Evolutionary conservation across 2,329 filamentous ascomycete species (phyloP).

Genomic region (Microdochium paspali): DNA sequence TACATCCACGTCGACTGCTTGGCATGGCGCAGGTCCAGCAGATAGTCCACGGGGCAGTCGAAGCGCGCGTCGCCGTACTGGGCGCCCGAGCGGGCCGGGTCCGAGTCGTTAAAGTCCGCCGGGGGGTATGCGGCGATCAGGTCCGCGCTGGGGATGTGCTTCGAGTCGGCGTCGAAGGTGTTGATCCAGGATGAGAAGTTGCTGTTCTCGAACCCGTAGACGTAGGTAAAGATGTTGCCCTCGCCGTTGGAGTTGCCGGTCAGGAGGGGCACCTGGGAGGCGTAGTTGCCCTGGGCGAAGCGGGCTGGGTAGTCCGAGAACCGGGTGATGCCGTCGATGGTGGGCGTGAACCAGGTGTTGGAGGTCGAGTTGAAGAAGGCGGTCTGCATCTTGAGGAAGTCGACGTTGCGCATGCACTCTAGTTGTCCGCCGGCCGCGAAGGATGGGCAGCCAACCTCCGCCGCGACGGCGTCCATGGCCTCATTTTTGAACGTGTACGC

Average conservation of each 20-base stretch:
- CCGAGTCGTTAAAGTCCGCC: slow-evolving; percentile 21
- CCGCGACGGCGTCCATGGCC: slow-evolving; percentile 24
- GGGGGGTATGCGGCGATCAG: slow-evolving; percentile 23
- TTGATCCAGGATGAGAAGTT: slow-evolving; percentile 19
- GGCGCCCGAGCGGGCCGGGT: slow-evolving; percentile 28
- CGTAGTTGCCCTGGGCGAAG: slow-evolving; percentile 15
- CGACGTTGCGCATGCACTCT: slow-evolving; percentile 24
- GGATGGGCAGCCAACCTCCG: slow-evolving; percentile 24
- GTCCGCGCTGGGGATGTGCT: slow-evolving; percentile 22
- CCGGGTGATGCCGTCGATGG: slow-evolving; percentile 23
- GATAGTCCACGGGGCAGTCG: slow-evolving; percentile 29
- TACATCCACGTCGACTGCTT: slow-evolving; percentile 30
- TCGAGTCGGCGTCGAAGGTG: slow-evolving; percentile 28
- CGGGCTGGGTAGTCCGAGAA: slow-evolving; percentile 19
- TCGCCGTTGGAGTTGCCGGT: slow-evolving; percentile 25
- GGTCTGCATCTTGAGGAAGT: slow-evolving; percentile 18
- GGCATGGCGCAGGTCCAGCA: slow-evolving; percentile 26
- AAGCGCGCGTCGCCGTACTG: slow-evolving; percentile 36
- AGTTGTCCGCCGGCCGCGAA: slow-evolving; percentile 18
- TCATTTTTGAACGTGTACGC: slow-evolving; percentile 25
- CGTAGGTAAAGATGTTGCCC: slow-evolving; percentile 24
- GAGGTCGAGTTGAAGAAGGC: slow-evolving; percentile 23
- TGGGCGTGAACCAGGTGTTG: slow-evolving; percentile 30
- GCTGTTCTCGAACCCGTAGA: slow-evolving; percentile 21
- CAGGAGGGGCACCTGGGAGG: slow-evolving; percentile 23